Evolutionary conservation across 2,329 filamentous ascomycete genomes (phyloP), one percentile per base, ranked within the genome.

Genomic region (Paraconiothyrium sp.): DNA sequence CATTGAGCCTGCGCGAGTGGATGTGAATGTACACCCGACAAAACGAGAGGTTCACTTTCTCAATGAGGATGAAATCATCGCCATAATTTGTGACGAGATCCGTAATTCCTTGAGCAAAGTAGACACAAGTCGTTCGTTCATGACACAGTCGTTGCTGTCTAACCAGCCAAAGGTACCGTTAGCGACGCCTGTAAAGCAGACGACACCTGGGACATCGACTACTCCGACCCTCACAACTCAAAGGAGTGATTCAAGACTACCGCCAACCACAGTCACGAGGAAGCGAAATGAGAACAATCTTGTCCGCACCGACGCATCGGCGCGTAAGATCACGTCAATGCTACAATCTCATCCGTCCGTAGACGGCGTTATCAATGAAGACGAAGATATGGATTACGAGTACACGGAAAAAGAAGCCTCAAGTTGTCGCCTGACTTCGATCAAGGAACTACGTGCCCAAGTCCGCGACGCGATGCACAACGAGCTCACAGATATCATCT

Each of bases 301-400:
- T 13, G 89, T 99, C 2, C 89, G 95, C 22, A 98, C 94, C 11
- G 95, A 99, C 76, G 89, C 92, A 1, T 92, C 90, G 61, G 85
- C 92, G 66, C 91, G 94, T 61, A 99, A 99, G 77, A 99, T 99
- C 65, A 99, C 95, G 0, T 93, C 92, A 63, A 98, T 99, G 94
- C 88, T 99, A 35, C 85, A 88, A n/a, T 85, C 89, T 7, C 73
- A 81, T 41, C 77, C 78, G 3, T 77, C 81, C 24, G 67, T 69
- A 47, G 75, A 74, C 20, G 71, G 72, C 59, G 61, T 66, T 54
- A 37, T 67, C 13, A 67, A 72, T 1, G 70, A 72, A 11, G 72
- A 74, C 8, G 85, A 89, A 57, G 84, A 85, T 4, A 81, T 89
- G 47, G 86, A 90, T 39, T 97, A 97, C 76, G 89, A 92, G 68